Evolutionary conservation across 164 flowering plant species (phyloP).

Genomic region (Annona cherimola): DNA sequence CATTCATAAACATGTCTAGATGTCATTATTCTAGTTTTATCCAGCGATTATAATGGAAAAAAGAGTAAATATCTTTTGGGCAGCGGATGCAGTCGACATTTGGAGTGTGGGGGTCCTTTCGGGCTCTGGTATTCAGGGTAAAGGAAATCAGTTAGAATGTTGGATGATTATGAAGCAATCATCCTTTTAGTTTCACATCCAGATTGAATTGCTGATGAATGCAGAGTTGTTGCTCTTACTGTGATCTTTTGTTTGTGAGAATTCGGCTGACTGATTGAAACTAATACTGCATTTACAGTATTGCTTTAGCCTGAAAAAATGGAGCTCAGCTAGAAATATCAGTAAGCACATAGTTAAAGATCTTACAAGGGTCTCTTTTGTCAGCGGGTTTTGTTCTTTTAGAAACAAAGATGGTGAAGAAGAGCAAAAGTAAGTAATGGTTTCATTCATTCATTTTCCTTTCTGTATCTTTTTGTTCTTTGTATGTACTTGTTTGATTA

Average conservation of each 20-base stretch:
- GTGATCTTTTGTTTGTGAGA: background rate
- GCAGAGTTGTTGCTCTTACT: background rate
- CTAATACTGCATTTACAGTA: background rate
- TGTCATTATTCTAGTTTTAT: no score
- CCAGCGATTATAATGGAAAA: no score
- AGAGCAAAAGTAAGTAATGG: slow-evolving; percentile 28
- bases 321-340: background rate
- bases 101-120: no score
- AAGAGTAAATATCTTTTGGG: no score
- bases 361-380: background rate
- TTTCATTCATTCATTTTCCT: no score
- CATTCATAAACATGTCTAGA: no score
- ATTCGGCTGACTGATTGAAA: background rate
- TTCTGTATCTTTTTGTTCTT: background rate
- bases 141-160: no score
- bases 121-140: no score
- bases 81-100: no score
- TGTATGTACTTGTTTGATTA: background rate
- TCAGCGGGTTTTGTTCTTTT: background rate
- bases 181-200: background rate
- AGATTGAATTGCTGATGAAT: background rate
- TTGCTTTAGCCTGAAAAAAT: background rate
- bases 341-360: no score
- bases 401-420: slow-evolving; percentile 27
- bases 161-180: no score